Evolutionary conservation across 768 basidiomycete genomes (phyloP), one percentile per base, ranked within the genome.

Genomic region (Leccinum ochraceum): DNA sequence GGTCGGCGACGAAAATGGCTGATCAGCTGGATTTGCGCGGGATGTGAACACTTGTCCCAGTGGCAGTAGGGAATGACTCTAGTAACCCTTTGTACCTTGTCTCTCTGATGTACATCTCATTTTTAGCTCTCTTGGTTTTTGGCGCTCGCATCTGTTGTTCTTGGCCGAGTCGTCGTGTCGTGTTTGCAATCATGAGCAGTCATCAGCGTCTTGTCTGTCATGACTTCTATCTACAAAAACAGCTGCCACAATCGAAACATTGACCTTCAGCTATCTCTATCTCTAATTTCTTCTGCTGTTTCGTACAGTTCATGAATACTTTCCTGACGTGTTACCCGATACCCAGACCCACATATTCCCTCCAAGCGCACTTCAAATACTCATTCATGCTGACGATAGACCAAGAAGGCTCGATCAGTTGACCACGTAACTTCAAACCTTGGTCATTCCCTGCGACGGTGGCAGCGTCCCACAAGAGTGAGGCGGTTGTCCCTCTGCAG

Each of bases 401-500:
- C 10, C 4, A 20, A 44, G n/a, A 9, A 11, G n/a, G 42, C n/a
- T 20, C n/a, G 9, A 20, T 20, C 42, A 44, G 24, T 10, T 20
- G 4, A 11, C 10, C n/a, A 9, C 10, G n/a, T 10, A 20, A 44
- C 42, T n/a, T 44, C 42, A 44, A 20, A 44, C 67, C 42, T 60
- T 59, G 52, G 69, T 49, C 24, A 28, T 32, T 32, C 11, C 59
- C 7, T 22, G 42, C 20, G 37, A 32, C 30, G 30, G 11, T 3
- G 44, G 13, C 3, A 52, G 24, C n/a, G 14, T 44, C 3, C 44
- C n/a, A 20, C 44, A 9, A 42, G 57, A 32, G 0, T n/a, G 10
- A 8, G 37, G 32, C 26, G 56, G 17, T n/a, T 56, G 46, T 11
- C 16, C 57, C 3, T 71, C 70, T 3, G 59, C 56, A 14, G 57